A percentile compares a stretch with the other conserved stretches of the same genome.
phyloP scores from a whole-genome alignment of 345 rosid species.

The Theobroma cacao region DNA sequence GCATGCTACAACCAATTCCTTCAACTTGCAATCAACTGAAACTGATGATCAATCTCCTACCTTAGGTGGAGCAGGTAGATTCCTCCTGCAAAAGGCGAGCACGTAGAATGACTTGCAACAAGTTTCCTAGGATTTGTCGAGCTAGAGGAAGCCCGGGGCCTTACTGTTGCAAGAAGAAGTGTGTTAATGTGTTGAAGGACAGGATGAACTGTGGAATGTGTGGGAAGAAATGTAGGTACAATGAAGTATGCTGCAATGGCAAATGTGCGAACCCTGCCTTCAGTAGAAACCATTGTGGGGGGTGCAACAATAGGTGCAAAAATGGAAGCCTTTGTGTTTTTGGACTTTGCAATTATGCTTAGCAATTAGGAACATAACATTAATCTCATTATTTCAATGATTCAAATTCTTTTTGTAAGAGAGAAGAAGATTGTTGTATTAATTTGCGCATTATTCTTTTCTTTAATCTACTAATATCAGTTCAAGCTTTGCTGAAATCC shows the following conservation, averaged over 20 bases:
- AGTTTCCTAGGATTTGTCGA: not conserved
- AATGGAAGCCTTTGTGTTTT: slow-evolving; percentile 29
- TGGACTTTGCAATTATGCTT: slow-evolving; percentile 35
- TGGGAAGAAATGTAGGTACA: slow-evolving; percentile 36
- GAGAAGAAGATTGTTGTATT: too few species aligned
- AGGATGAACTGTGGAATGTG: slow-evolving; percentile 33
- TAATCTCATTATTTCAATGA: too few species aligned
- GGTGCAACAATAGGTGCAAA: slow-evolving; percentile 25
- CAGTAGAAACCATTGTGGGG: slow-evolving; percentile 25
- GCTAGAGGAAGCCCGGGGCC: slow-evolving; percentile 36
- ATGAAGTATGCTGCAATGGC: slow-evolving; percentile 32
- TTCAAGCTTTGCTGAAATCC: too few species aligned
- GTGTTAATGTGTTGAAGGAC: slow-evolving; percentile 22
- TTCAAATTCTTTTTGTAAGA: too few species aligned
- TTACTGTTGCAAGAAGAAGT: slow-evolving; percentile 34
- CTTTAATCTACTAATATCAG: too few species aligned
- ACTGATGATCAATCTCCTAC: too few species aligned
- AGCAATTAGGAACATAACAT: too few species aligned
- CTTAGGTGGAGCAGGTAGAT: not conserved
- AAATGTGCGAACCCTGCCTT: slow-evolving; percentile 32
- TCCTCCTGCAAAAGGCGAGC: not conserved
- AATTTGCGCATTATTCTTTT: too few species aligned
- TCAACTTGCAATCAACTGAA: too few species aligned
- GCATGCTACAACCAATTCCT: too few species aligned
- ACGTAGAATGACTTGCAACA: not conserved